Evolutionary conservation across 2,329 filamentous ascomycete species (phyloP).

Genomic region (Botryotinia calthae): DNA sequence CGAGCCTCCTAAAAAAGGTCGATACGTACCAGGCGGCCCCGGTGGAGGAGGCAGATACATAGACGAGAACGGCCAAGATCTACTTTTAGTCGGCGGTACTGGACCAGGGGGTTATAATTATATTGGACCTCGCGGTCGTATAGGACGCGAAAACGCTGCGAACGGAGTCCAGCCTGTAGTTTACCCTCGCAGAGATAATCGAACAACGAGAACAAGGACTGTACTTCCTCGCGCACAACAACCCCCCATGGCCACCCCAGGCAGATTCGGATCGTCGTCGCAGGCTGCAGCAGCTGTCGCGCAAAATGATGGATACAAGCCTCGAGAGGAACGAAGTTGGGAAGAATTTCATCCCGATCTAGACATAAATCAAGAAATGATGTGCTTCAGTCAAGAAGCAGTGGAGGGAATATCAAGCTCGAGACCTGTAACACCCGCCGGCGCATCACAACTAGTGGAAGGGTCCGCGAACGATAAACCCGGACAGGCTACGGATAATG

Average conservation of each 20-base stretch:
- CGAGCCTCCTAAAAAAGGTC: slow-evolving; percentile 59
- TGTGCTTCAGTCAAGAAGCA: slow-evolving; percentile 77
- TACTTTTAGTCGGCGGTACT: slow-evolving; percentile 49
- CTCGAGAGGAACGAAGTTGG: slow-evolving; percentile 93
- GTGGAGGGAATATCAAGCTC: slow-evolving; percentile 70
- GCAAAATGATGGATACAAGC: slow-evolving; percentile 95
- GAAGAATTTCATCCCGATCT: slow-evolving; percentile 96
- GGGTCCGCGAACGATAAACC: slow-evolving; percentile 44
- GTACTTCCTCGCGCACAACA: slow-evolving; percentile 50
- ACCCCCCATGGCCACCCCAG: slow-evolving; percentile 42
- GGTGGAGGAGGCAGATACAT: slow-evolving; percentile 83
- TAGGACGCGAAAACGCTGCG: slow-evolving; percentile 50
- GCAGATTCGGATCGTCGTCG: slow-evolving; percentile 34
- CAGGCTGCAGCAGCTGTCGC: slow-evolving; percentile 87
- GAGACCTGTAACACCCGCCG: slow-evolving; percentile 42
- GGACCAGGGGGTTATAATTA: slow-evolving; percentile 49
- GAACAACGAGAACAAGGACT: slow-evolving; percentile 54
- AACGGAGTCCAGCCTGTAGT: slow-evolving; percentile 48
- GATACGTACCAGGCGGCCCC: slow-evolving; percentile 83
- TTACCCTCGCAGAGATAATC: slow-evolving; percentile 51
- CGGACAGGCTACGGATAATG: slow-evolving; percentile 29
- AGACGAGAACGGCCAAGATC: slow-evolving; percentile 66
- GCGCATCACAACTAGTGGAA: slow-evolving; percentile 39
- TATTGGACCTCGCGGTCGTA: slow-evolving; percentile 52
- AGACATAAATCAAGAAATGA: slow-evolving; percentile 79